Evolutionary conservation across 2,329 filamentous ascomycete species (phyloP).

Genomic region (Aspergillus alliaceus): DNA sequence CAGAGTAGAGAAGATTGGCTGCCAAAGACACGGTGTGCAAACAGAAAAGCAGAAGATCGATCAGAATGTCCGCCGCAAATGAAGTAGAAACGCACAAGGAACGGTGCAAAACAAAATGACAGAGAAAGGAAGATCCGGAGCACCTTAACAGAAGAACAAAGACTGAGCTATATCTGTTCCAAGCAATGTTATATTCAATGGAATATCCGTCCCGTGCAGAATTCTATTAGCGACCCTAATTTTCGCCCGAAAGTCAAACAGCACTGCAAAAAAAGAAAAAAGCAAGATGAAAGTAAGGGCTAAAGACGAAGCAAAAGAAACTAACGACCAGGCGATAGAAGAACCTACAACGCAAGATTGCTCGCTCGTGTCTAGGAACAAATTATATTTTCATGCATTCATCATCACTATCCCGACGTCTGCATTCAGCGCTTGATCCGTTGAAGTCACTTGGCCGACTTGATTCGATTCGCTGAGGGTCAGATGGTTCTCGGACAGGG

Average conservation of each 20-base stretch:
- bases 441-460: slow-evolving; percentile 16
- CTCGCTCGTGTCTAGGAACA: neutral
- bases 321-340: neutral
- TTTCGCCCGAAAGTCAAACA: slow-evolving; percentile 15
- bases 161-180: neutral
- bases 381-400: slow-evolving; percentile 29
- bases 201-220: slow-evolving; percentile 16
- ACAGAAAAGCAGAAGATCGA: neutral
- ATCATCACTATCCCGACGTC: slow-evolving; percentile 32
- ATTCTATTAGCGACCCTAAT: slow-evolving; percentile 18
- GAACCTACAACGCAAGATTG: neutral
- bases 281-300: neutral
- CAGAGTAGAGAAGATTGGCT: neutral
- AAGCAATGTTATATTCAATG: slow-evolving; percentile 17
- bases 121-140: neutral
- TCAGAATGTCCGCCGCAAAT: neutral
- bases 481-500: slow-evolving; percentile 33
- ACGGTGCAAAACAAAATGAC: neutral
- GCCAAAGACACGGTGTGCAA: neutral
- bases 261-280: neutral
- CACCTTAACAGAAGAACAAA: neutral
- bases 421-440: slow-evolving; percentile 26
- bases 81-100: neutral
- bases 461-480: slow-evolving; percentile 28
- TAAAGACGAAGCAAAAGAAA: neutral